Percentiles rank a stretch among this genome's conserved stretches.
These are phyloP conservation scores for Oleoguttula mirabilis DNA, from an alignment of 495 filamentous ascomycete genomes.

Conservation along the genomic window DNA sequence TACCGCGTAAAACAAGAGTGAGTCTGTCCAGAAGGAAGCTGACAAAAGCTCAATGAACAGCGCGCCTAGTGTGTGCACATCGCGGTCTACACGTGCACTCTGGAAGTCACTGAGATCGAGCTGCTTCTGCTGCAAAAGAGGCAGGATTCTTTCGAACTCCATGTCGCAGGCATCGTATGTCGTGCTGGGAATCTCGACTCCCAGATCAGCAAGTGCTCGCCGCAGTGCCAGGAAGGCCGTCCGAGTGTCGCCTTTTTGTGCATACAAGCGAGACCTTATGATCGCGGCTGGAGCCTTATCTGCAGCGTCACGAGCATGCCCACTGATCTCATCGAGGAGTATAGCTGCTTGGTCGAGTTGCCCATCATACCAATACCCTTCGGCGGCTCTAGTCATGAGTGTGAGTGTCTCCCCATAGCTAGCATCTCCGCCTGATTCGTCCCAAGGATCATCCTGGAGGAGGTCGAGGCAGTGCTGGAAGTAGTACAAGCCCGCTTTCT, in stretches of 20 bases:
- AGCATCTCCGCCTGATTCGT: slow-evolving; percentile 49
- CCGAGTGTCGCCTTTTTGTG: slow-evolving; percentile 56
- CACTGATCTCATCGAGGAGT: slow-evolving; percentile 52
- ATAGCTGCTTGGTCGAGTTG: slow-evolving; percentile 50
- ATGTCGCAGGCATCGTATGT: slow-evolving; percentile 65
- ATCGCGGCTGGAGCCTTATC: slow-evolving; percentile 73
- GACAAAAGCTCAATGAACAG: slow-evolving; percentile 66
- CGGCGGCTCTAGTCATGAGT: slow-evolving; percentile 62
- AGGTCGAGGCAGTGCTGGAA: slow-evolving; percentile 63
- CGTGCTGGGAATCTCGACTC: slow-evolving; percentile 48
- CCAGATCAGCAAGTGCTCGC: slow-evolving; percentile 54
- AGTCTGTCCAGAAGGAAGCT: slow-evolving; percentile 74
- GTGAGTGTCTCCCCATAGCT: slow-evolving; percentile 75
- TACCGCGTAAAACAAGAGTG: slow-evolving; percentile 63
- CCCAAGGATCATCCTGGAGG: slow-evolving; percentile 68
- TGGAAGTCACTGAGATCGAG: background rate
- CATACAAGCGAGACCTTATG: slow-evolving; percentile 61
- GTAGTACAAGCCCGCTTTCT: slow-evolving; percentile 66
- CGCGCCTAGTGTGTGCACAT: slow-evolving; percentile 54
- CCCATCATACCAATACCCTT: slow-evolving; percentile 66
- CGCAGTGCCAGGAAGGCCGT: slow-evolving; percentile 57
- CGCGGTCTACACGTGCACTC: slow-evolving; percentile 34
- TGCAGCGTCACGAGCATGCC: slow-evolving; percentile 49
- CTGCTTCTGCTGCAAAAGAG: slow-evolving; percentile 44
- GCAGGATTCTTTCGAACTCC: slow-evolving; percentile 49